phyloP scores from a whole-genome alignment of 2,329 filamentous ascomycete genomes.

The Mariannaea sp. region DNA sequence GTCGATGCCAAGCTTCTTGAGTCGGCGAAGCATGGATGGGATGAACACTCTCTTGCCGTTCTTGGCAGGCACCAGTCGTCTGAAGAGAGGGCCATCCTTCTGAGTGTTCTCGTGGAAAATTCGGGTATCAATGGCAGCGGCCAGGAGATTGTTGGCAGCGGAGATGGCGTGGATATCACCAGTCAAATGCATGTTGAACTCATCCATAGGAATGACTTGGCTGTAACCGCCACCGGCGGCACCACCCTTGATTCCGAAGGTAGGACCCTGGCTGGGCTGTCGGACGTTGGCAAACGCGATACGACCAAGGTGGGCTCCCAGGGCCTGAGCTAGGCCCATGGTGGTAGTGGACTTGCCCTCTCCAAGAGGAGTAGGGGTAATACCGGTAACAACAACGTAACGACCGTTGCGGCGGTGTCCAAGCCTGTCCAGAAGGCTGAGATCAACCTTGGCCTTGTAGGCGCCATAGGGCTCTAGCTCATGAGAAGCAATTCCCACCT shows the following conservation, averaged over 20 bases:
- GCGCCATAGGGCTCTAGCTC: slow-evolving; percentile 95
- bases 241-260: slow-evolving; percentile 98
- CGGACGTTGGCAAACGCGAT: slow-evolving; percentile 95
- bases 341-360: slow-evolving; percentile 99
- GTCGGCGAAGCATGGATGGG: slow-evolving; percentile 87
- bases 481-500: slow-evolving; percentile 84
- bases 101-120: slow-evolving; percentile 98
- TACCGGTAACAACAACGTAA: slow-evolving; percentile 92
- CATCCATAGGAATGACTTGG: slow-evolving; percentile 99
- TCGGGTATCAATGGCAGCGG: slow-evolving; percentile 93
- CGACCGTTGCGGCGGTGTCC: slow-evolving; percentile 86
- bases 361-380: slow-evolving; percentile 93
- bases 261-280: slow-evolving; percentile 95
- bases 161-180: slow-evolving; percentile 98
- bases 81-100: slow-evolving; percentile 86
- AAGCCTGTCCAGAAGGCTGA: slow-evolving; percentile 79
- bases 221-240: slow-evolving; percentile 97
- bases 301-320: slow-evolving; percentile 85
- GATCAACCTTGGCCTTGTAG: slow-evolving; percentile 94
- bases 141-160: slow-evolving; percentile 94
- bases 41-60: slow-evolving; percentile 87
- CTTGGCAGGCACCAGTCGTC: slow-evolving; percentile 84
- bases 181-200: slow-evolving; percentile 97
- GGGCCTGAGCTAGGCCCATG: slow-evolving; percentile 89
- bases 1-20: slow-evolving; percentile 94